Evolutionary conservation across 129 eudicot genomes (phyloP).

Genomic region (Centrapalus pauciflorus): DNA sequence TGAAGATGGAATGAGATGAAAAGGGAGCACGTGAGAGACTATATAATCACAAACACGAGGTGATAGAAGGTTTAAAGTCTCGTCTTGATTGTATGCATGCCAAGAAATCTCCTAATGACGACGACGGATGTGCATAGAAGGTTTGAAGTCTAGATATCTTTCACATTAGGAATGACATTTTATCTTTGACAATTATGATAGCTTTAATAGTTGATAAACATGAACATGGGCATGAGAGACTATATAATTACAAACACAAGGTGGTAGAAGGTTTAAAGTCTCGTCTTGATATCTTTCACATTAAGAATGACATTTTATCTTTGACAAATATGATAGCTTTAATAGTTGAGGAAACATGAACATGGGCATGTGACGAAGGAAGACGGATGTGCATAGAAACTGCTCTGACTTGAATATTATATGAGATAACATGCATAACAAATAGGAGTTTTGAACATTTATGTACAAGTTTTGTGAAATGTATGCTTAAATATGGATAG

Average conservation of each 20-base stretch:
- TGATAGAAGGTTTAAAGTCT: background rate
- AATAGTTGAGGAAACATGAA: no score
- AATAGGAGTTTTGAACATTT: background rate
- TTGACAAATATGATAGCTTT: no score
- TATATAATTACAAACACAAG: background rate
- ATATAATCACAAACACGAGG: background rate
- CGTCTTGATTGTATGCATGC: background rate
- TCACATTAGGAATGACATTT: no score
- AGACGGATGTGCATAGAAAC: no score
- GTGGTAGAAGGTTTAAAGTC: background rate
- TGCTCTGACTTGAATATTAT: background rate
- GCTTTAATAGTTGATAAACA: no score
- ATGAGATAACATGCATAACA: background rate
- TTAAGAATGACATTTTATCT: no score
- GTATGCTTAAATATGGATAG: background rate
- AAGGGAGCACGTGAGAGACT: background rate
- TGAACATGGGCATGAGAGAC: background rate
- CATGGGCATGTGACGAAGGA: no score
- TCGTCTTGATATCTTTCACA: no score
- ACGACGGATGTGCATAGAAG: background rate
- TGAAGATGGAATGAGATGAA: constrained; percentile 10
- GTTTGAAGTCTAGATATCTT: no score
- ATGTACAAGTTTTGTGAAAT: background rate
- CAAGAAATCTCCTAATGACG: background rate
- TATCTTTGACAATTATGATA: no score